Percentiles rank a stretch among this genome's conserved stretches.
Evolutionary conservation across 805 yeast species (phyloP).

Genomic region (Millerago galiae): DNA sequence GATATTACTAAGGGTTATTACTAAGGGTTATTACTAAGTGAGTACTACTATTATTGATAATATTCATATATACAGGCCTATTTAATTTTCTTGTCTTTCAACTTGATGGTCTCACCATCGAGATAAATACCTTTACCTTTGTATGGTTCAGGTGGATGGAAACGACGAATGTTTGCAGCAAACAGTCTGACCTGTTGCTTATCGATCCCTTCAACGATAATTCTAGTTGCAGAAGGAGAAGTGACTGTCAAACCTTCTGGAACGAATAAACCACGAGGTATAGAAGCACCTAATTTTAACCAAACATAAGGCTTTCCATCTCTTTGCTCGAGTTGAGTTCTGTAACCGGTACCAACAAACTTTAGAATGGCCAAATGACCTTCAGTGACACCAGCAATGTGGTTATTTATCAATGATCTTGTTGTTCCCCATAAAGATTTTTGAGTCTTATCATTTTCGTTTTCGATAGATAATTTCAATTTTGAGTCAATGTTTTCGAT

Average conservation of each 20-base stretch:
- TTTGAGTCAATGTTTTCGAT: constrained; percentile 34
- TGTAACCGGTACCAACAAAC: constrained; percentile 95
- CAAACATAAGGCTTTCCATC: constrained; percentile 48
- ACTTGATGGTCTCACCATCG: constrained; percentile 81
- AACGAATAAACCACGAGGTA: constrained; percentile 65
- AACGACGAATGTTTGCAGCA: constrained; percentile 81
- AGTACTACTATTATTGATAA: too few species aligned
- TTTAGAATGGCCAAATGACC: constrained; percentile 85
- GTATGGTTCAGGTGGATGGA: constrained; percentile 96
- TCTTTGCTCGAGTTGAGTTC: constrained; percentile 67
- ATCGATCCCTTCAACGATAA: constrained; percentile 80
- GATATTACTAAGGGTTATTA: too few species aligned
- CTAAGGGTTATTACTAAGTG: too few species aligned
- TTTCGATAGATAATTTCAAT: constrained; percentile 49
- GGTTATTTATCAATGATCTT: constrained; percentile 70
- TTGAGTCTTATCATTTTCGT: constrained; percentile 57
- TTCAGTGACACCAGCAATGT: constrained; percentile 82
- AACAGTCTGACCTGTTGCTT: constrained; percentile 81
- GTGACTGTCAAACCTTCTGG: constrained; percentile 73
- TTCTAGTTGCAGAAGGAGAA: constrained; percentile 79
- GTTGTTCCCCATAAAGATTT: constrained; percentile 94
- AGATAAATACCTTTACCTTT: constrained; percentile 97
- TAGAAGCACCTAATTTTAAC: constrained; percentile 85
- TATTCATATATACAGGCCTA: constrained; percentile 28
- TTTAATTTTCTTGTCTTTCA: constrained; percentile 92